Evolutionary conservation across 768 basidiomycete species (phyloP), one percentile per base, ranked within the genome.

Genomic region (Asterophora lycoperdoides): DNA sequence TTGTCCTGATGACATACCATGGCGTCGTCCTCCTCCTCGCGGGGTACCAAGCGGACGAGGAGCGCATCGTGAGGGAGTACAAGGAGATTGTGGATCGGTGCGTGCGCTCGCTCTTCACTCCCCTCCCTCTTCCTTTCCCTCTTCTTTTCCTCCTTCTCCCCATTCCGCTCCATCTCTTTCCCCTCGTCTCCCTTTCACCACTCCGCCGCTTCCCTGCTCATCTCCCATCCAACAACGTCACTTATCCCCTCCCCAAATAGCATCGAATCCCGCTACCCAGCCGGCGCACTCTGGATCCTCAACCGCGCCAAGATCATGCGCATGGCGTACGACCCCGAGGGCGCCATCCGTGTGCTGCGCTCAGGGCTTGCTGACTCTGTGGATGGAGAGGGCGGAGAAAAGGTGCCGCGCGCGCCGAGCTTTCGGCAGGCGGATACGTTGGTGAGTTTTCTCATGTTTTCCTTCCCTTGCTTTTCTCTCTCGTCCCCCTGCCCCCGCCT

Each of bases 1-100:
- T 91, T 14, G 78, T 86, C 0, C 65, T 92, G 7, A 90, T 92
- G 86, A 85, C 86, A 3, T 90, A 89, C 59, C 72, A 86, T 45
- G 84, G 88, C 20, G 75, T 83, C 43, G 78, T 89, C 4, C 72
- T 90, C 2, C 75, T 86, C 0, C 60, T 87, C 26, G 72, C 83
- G 5, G 89, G 89, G 1, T 92, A 81, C 56, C 88, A 87, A 59
- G 86, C 87, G 1, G 80, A 92, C 52, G 84, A 84, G 59, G 68
- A 69, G 34, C 75, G 77, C 36, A 81, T 86, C 7, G 56, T 89
- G 35, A 72, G 68, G 45, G 79, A 84, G 56, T 88, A 89, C 58
- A 69, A 68, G 19, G 73, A 72, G 0, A 79, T 90, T 29, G 79
- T 90, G 1, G 79, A 84, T 52, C 75, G 68, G 84, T 85, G 37